Percentiles rank a stretch among this genome's conserved stretches.
Conservation (phyloP, 345 rosid genomes). For the Excoecaria agallocha region DNA sequence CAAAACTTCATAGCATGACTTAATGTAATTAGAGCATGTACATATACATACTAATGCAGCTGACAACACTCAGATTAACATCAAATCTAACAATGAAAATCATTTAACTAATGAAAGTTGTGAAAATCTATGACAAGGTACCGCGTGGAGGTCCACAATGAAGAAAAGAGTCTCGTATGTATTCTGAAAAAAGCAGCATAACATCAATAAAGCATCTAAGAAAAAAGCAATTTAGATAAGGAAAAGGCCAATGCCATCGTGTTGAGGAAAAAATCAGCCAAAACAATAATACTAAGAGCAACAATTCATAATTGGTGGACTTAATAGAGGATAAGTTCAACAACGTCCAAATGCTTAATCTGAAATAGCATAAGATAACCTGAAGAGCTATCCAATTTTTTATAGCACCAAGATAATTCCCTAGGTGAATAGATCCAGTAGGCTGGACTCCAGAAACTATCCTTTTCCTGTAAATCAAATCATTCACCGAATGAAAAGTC, state of each 20-base stretch:
- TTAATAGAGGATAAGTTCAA: background rate
- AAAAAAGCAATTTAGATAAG: background rate
- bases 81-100: background rate
- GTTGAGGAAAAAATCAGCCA: background rate
- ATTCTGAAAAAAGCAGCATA: conserved; percentile 49
- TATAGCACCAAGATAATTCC: conserved; percentile 90
- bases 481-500: background rate
- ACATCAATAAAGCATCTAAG: background rate
- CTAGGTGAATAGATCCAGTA: conserved; percentile 82
- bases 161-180: conserved; percentile 78
- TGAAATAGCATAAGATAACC: conserved; percentile 34
- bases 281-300: background rate
- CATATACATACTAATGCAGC: background rate
- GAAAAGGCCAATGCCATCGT: background rate
- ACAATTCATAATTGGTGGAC: background rate
- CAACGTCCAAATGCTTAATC: background rate
- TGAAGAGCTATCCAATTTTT: conserved; percentile 83
- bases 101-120: background rate
- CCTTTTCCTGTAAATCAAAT: conserved; percentile 54
- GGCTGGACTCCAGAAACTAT: conserved; percentile 96
- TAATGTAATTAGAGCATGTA: background rate
- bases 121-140: too few species aligned
- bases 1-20: background rate
- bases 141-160: conserved; percentile 89
- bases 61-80: background rate